Conservation (phyloP, 768 basidiomycete species). For the Rhizopogon vulgaris region DNA sequence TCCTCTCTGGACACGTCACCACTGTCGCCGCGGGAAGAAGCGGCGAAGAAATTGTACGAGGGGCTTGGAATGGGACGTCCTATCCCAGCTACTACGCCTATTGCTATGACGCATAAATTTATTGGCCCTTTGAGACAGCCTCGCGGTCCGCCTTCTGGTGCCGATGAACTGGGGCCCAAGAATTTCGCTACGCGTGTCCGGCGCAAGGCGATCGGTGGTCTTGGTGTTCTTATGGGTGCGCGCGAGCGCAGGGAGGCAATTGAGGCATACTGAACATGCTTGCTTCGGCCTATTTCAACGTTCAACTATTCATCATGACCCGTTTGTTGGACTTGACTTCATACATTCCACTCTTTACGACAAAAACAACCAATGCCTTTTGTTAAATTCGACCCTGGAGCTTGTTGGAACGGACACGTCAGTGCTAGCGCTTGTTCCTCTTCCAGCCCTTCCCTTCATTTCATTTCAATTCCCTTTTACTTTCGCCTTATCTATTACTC, state of each 20-base stretch:
- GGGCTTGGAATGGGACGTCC: conserved; percentile 82
- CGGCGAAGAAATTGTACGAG: conserved; percentile 80
- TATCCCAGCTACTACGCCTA: conserved; percentile 23
- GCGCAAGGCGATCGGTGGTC: conserved; percentile 76
- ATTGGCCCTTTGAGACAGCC: conserved; percentile 75
- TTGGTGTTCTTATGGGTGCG: conserved; percentile 74
- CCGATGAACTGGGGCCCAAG: conserved; percentile 81
- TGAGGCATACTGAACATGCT: conserved; percentile 51
- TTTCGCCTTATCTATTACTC: conserved; percentile 1
- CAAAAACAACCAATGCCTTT: background rate
- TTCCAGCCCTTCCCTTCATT: conserved; percentile 2
- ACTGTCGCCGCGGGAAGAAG: conserved; percentile 84
- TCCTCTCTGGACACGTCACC: conserved; percentile 47
- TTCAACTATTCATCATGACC: conserved; percentile 6
- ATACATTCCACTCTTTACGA: conserved; percentile 14
- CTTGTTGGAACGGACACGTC: conserved; percentile 8
- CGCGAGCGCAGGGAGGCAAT: conserved; percentile 74
- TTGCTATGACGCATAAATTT: conserved; percentile 23
- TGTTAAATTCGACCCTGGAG: background rate
- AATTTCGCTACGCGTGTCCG: conserved; percentile 86
- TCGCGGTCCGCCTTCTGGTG: conserved; percentile 79
- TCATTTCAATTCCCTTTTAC: conserved; percentile 1
- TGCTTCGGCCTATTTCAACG: background rate
- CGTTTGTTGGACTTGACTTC: conserved; percentile 9
- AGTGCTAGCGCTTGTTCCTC: conserved; percentile 4